Evolutionary conservation across 257 asterid genomes (phyloP), one percentile per base, ranked within the genome.

Genomic region (Linaria vulgaris): DNA sequence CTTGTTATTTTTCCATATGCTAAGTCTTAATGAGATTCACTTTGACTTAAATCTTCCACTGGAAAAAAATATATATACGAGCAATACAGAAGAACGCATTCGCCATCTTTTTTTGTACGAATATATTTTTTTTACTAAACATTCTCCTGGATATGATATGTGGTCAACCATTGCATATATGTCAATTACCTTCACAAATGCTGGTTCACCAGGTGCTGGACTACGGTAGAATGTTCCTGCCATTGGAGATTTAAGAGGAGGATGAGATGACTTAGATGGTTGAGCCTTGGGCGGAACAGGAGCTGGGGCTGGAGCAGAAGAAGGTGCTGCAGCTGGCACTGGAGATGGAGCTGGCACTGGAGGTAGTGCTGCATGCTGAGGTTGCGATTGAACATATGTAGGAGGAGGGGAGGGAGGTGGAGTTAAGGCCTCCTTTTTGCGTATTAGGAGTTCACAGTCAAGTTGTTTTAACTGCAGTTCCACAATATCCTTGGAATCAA

Each of bases 181-280:
- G 31, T 22, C 61, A 67, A 61, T 64, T 79, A 90, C 98, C 94
- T 91, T 84, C 59, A 88, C 96, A 64, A 85, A 84, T 58, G 90
- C 73, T 15, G 94, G 91, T 79, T 84, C 98, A 41, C 94, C 82
- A 47, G 98, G 98, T 63, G 31, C 98, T 58, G 95, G 87, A 69
- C 89, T 61, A 64, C 95, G 80, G 68, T 88, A 91, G 69, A 91
- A 84, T 39, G 90, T 91, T 71, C 98, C 98, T 6, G 98, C 95
- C 98, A 91, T 88, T 61, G 98, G 98, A 61, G 72, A 68, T 72
- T 86, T 85, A 24, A 91, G 80, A 30, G 86, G 85, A 59, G 91
- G 94, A 67, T 67, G 83, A 68, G 96, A 78, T 44, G 84, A 88
- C 74, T 79, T 84, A 49, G 94, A 34, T 60, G 82, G 70, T 67